Evolutionary conservation across 352 stramenopile genomes (phyloP).

Genomic region (Phytophthora multivora): DNA sequence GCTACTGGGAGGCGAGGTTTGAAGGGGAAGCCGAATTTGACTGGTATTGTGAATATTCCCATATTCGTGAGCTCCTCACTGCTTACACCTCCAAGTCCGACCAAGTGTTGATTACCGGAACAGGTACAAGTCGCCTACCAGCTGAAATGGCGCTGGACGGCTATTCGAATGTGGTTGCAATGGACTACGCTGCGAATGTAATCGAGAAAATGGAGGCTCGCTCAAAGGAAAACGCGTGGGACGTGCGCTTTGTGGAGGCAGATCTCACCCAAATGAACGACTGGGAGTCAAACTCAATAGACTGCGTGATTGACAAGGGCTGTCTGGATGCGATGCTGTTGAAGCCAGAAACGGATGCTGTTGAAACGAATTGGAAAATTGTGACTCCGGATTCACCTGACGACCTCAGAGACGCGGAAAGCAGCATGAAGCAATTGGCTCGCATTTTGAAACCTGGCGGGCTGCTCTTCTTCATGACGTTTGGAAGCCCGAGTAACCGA

Average conservation of each 20-base stretch:
- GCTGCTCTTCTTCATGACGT: constrained; percentile 52
- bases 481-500: constrained; percentile 54
- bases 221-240: constrained; percentile 36
- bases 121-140: constrained; percentile 51
- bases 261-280: constrained; percentile 54
- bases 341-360: constrained; percentile 48
- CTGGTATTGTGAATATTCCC: constrained; percentile 60
- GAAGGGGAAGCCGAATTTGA: constrained; percentile 60
- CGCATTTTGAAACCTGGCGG: constrained; percentile 47
- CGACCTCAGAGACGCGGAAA: constrained; percentile 42
- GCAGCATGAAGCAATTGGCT: constrained; percentile 46
- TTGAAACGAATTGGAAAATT: constrained; percentile 50
- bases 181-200: constrained; percentile 62
- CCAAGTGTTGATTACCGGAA: constrained; percentile 48
- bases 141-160: constrained; percentile 53
- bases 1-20: constrained; percentile 59
- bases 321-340: constrained; percentile 66
- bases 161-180: constrained; percentile 49
- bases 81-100: constrained; percentile 37
- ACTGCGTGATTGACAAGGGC: constrained; percentile 63
- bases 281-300: constrained; percentile 40
- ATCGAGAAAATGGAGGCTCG: constrained; percentile 52
- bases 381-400: constrained; percentile 44
- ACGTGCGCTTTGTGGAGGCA: constrained; percentile 44
- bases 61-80: constrained; percentile 44